Evolutionary conservation across 73 alveolate species (phyloP).

Genomic region (Symbiodinium pilosum): DNA sequence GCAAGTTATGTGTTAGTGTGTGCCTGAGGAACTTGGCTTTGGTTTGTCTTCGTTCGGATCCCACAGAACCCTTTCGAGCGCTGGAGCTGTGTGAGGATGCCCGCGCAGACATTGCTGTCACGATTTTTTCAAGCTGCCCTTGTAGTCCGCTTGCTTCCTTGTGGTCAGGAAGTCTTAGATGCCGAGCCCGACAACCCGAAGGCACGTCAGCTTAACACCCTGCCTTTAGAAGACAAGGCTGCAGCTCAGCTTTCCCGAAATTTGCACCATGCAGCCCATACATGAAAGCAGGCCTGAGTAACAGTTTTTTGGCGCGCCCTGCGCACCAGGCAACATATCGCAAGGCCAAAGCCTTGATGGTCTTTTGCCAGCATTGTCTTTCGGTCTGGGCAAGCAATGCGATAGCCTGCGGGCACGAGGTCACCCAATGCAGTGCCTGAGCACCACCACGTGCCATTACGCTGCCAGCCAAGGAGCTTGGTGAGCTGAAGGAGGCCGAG

Average conservation of each 20-base stretch:
- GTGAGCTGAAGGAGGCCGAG: conserved; percentile 93
- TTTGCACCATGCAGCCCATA: too few relatives aligned
- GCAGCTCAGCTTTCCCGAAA: too few relatives aligned
- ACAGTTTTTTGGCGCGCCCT: background rate
- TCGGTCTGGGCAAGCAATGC: too few relatives aligned
- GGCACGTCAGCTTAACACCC: background rate
- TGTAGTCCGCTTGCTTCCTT: too few relatives aligned
- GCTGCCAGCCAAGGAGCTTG: conserved; percentile 33
- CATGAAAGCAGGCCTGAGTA: background rate
- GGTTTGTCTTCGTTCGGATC: conserved; percentile 75
- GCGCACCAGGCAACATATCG: conserved; percentile 67
- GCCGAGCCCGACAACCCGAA: conserved; percentile 89
- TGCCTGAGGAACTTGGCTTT: conserved; percentile 54
- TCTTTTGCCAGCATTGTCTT: too few relatives aligned
- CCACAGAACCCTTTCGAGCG: conserved; percentile 72
- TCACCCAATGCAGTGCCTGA: too few relatives aligned
- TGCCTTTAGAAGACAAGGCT: too few relatives aligned
- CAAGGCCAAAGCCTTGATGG: conserved; percentile 75
- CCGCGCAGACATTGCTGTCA: too few relatives aligned
- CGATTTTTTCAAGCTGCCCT: too few relatives aligned
- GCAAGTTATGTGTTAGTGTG: background rate
- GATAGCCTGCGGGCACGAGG: too few relatives aligned
- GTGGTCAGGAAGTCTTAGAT: conserved; percentile 53
- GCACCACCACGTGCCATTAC: too few relatives aligned
- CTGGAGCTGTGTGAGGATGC: conserved; percentile 79